Conservation (phyloP, 768 basidiomycete species). For the Amanita polypyramis region DNA sequence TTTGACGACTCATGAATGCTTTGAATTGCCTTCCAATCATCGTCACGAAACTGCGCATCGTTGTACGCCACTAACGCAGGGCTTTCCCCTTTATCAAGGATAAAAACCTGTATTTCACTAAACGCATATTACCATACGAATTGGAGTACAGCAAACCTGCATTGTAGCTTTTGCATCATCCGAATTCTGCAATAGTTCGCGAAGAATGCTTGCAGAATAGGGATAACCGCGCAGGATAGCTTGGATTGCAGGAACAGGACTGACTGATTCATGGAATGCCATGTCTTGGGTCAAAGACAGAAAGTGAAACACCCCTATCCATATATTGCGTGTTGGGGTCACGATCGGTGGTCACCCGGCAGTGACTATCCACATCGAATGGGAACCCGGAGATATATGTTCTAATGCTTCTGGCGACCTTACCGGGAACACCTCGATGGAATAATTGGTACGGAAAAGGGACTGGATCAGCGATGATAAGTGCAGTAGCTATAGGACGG, state of each 20-base stretch:
- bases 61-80: constrained; percentile 39
- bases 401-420: too few species aligned
- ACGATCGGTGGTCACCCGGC: too few species aligned
- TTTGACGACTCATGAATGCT: constrained; percentile 37
- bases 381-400: too few species aligned
- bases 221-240: constrained; percentile 34
- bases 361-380: too few species aligned
- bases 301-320: not conserved
- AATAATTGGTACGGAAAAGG: too few species aligned
- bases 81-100: constrained; percentile 29
- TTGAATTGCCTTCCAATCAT: constrained; percentile 34
- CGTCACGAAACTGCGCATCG: constrained; percentile 26
- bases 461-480: too few species aligned
- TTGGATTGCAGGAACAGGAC: constrained; percentile 14
- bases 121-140: not conserved
- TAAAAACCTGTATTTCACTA: constrained; percentile 22
- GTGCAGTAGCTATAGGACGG: too few species aligned
- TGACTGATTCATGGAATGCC: constrained; percentile 14
- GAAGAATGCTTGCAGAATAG: constrained; percentile 30
- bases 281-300: not conserved
- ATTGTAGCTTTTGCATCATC: constrained; percentile 37
- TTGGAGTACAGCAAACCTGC: constrained; percentile 20
- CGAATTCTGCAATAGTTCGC: constrained; percentile 38
- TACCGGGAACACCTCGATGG: too few species aligned
- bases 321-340: too few species aligned